Conservation (phyloP, 805 yeast genomes). For the Candida hungchunana region DNA sequence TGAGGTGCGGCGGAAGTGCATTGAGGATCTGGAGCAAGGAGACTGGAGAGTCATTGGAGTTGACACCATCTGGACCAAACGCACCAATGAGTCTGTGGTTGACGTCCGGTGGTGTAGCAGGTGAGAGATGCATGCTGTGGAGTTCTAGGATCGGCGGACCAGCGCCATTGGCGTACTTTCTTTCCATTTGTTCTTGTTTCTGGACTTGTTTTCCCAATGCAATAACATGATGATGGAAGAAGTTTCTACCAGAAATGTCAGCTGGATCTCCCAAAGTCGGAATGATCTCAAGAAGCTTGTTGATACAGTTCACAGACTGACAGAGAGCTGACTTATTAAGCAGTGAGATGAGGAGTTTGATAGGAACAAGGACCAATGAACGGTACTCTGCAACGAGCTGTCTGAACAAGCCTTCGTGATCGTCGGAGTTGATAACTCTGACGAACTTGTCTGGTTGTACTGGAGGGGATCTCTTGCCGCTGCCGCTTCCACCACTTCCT, state of each 20-base stretch:
- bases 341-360: constrained; percentile 53
- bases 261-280: constrained; percentile 55
- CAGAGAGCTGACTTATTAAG: constrained; percentile 60
- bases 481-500: background rate
- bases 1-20: constrained; percentile 48
- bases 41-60: constrained; percentile 51
- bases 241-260: constrained; percentile 78
- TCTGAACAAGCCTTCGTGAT: constrained; percentile 38
- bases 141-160: constrained; percentile 11
- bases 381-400: constrained; percentile 41
- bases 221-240: constrained; percentile 80
- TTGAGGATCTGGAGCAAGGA: constrained; percentile 59
- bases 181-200: constrained; percentile 11
- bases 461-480: constrained; percentile 12
- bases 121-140: constrained; percentile 23
- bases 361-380: constrained; percentile 46
- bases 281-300: constrained; percentile 44
- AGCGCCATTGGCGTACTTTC: constrained; percentile 3
- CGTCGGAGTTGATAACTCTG: constrained; percentile 36
- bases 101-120: constrained; percentile 52
- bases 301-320: constrained; percentile 56
- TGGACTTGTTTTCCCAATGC: constrained; percentile 64
- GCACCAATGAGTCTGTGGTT: constrained; percentile 46
- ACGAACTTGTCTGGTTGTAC: constrained; percentile 22
- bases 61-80: constrained; percentile 60